Evolutionary conservation across 2,329 filamentous ascomycete species (phyloP), one percentile per base, ranked within the genome.

Genomic region (Claviceps lovelessii): DNA sequence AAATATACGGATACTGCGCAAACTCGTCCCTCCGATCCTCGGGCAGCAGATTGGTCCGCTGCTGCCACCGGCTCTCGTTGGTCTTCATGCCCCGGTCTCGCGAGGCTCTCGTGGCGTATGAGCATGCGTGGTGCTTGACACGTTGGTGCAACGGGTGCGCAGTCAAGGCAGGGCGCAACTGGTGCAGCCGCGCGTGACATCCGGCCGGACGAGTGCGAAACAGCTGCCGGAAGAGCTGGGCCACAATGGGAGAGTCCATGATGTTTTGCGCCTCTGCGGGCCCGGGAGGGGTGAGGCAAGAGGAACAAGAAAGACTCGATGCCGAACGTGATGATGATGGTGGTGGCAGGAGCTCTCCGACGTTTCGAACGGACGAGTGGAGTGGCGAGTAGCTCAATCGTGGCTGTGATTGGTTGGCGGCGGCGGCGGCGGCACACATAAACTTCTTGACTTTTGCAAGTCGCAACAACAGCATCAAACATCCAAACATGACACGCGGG

Each of bases 211-310:
- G 65, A 64, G 90, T 87, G 48, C 82, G 81, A 63, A 95, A 94
- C 46, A 97, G 80, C 73, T 89, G 87, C 63, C 86, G 82, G 65
- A 96, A 91, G 66, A 95, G 78, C 66, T 85, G 85, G 51, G 81
- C 81, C 60, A 90, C 77, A 58, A 88, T 74, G 56, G 85, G 85
- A 19, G 88, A 90, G 72, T 95, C 90, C 90, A 95, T 95, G 61
- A 60, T 60, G 52, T 23, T 23, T 51, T 29, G 46, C 19, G 19
- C 48, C 52, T 17, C 23, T 23, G 23, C n/a, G 39, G 6, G 31
- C 6, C n/a, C 15, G 42, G 17, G 37, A 45, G 31, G 35, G n/a
- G 17, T 10, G 28, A 28, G n/a, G 29, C n/a, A 11, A 10, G 8
- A 15, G 10, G 13, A 17, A 29, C 10, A 9, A 3, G 23, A 47